Evolutionary conservation across 2,329 filamentous ascomycete genomes (phyloP).

Genomic region (Penicillium sp.): DNA sequence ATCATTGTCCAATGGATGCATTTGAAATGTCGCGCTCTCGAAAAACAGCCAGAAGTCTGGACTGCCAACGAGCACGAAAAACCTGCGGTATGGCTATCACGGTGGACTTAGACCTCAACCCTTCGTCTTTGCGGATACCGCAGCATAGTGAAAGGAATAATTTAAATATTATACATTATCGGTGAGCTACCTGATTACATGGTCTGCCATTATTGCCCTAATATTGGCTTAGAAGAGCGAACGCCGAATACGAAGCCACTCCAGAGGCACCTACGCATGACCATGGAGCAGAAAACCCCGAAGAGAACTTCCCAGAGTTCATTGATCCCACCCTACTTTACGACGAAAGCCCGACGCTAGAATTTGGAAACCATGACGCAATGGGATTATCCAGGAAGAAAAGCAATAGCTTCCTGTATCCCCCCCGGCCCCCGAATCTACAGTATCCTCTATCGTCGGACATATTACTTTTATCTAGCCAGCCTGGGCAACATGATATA

Average conservation of each 20-base stretch:
- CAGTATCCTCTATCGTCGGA: neutral
- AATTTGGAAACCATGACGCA: neutral
- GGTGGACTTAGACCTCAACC: neutral
- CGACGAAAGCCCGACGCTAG: neutral
- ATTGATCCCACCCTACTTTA: conserved; percentile 4
- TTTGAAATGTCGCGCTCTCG: neutral
- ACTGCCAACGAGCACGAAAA: conserved; percentile 13
- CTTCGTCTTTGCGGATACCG: neutral
- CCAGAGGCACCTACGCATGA: neutral
- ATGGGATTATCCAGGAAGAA: too few relatives aligned
- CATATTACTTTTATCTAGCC: neutral
- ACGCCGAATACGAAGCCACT: neutral
- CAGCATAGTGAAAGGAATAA: neutral
- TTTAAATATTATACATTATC: neutral
- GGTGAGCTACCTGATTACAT: too few relatives aligned
- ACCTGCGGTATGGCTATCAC: conserved; percentile 8
- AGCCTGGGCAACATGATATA: too few relatives aligned
- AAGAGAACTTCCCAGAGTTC: neutral
- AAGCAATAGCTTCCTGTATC: neutral
- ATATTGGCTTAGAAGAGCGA: too few relatives aligned
- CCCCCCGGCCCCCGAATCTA: neutral
- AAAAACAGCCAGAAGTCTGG: conserved; percentile 7
- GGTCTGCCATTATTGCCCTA: too few relatives aligned
- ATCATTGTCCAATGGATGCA: neutral
- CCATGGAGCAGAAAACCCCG: neutral